Percentiles rank a stretch among this genome's conserved stretches.
Evolutionary conservation across 129 eudicot genomes (phyloP).

Genomic region (Centrapalus pauciflorus): DNA sequence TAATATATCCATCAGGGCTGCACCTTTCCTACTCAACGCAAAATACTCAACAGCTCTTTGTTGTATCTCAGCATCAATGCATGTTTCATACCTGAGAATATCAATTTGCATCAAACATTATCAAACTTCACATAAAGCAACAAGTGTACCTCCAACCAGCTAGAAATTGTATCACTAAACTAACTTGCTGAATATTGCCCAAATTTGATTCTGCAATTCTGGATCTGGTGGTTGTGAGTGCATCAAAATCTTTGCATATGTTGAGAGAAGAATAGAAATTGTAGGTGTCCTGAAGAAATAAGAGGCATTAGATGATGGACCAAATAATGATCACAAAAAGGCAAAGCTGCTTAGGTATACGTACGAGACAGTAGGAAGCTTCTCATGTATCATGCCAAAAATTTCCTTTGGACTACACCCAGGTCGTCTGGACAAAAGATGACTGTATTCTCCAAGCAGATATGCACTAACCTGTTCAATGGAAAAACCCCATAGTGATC

Average conservation of each 20-base stretch:
- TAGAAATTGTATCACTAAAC: slow-evolving; percentile 15
- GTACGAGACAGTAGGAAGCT: slow-evolving; percentile 96
- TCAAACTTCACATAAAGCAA: not conserved
- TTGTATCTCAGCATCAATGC: slow-evolving; percentile 95
- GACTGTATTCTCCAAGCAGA: slow-evolving; percentile 95
- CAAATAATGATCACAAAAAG: slow-evolving; percentile 4
- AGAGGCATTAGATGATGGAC: not conserved
- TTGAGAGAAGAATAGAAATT: slow-evolving; percentile 81
- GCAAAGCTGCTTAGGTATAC: slow-evolving; percentile 17
- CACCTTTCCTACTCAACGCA: slow-evolving; percentile 88
- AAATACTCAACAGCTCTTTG: slow-evolving; percentile 94
- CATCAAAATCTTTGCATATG: slow-evolving; percentile 97
- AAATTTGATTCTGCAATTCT: slow-evolving; percentile 81
- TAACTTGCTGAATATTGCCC: slow-evolving; percentile 91
- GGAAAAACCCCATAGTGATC: not conserved
- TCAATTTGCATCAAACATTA: not conserved
- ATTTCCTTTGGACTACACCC: slow-evolving; percentile 92
- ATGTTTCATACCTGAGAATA: slow-evolving; percentile 72
- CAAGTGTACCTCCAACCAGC: not conserved
- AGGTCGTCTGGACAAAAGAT: slow-evolving; percentile 92
- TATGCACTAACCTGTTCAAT: slow-evolving; percentile 79
- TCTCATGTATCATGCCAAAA: slow-evolving; percentile 78
- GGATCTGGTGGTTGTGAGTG: slow-evolving; percentile 87
- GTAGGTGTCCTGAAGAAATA: slow-evolving; percentile 68
- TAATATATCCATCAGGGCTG: slow-evolving; percentile 75